These are phyloP conservation scores for Dipodascopsis uninucleata DNA, from an alignment of 805 yeast genomes.

Conservation along the genomic window DNA sequence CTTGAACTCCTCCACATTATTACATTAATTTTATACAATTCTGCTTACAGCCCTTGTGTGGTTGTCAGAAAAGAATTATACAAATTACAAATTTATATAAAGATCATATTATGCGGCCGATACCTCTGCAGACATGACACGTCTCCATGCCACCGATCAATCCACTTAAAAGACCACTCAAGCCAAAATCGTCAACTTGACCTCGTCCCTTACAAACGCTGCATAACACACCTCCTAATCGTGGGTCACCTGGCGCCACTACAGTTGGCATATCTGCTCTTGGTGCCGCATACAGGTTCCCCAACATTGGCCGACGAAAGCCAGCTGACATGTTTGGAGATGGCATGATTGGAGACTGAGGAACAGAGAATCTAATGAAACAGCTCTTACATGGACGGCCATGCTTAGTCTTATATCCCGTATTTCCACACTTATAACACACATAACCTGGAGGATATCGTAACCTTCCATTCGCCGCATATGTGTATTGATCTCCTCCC, in stretches of 20 bases:
- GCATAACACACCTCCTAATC: conserved; percentile 69
- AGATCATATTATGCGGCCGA: conserved; percentile 17
- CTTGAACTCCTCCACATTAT: too few species aligned
- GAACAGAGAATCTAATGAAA: conserved; percentile 58
- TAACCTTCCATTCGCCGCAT: conserved; percentile 39
- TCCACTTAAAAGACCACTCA: conserved; percentile 7
- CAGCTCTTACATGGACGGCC: conserved; percentile 68
- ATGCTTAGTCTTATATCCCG: conserved; percentile 59
- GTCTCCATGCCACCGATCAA: conserved; percentile 12
- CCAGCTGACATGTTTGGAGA: too few species aligned
- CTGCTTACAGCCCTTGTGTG: too few species aligned
- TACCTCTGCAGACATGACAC: conserved; percentile 19
- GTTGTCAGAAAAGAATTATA: too few species aligned
- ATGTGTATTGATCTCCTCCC: conserved; percentile 1
- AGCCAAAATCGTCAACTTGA: conserved; percentile 44
- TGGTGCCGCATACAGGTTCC: too few species aligned
- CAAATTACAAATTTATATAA: conserved; percentile 5
- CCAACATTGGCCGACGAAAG: too few species aligned
- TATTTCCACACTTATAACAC: conserved; percentile 70
- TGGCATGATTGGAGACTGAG: conserved; percentile 31
- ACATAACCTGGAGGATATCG: conserved; percentile 57
- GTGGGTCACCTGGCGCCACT: conserved; percentile 74
- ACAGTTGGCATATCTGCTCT: conserved; percentile 33
- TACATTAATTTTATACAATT: too few species aligned
- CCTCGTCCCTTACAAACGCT: conserved; percentile 72